Base-by-base conservation (phyloP, 257 asterid genomes). In the Perilla frutescens region DNA sequence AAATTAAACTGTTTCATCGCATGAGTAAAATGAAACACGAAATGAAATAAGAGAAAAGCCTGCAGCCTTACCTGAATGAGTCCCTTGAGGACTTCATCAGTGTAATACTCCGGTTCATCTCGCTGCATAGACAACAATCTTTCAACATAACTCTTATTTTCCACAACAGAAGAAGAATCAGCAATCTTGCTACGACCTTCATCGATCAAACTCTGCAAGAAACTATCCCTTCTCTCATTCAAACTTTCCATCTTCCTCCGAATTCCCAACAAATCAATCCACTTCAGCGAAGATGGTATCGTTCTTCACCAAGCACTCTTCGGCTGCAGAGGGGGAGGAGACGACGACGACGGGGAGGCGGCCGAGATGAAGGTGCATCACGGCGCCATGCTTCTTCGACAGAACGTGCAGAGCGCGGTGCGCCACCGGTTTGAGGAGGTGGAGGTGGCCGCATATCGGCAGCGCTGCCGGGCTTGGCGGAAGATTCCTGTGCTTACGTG, bases 361-460 rank as follows among this genome's bases (percentile, higher is more conserved):
- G 47, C 93, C 91, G 45, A 82, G 73, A 2, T 40, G 53, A 8
- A 89, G 89, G 66, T 39, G 76, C 60, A 89, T 67, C 26, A 89
- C 68, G 1, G 79, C 85, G 39, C 91, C 90, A 47, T 85, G 78
- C 26, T 82, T 82, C 56, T 60, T 34, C 13, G 85, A 80, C 5
- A 87, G 86, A 44, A 77, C 68, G 61, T 70, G 77, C 11, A 87
- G 83, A 26, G 84, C 58, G 8, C 66, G 73, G 79, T 84, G 88
- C 1, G 77, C 75, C 20, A 65, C 60, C 7, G 81, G 26, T 56
- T 79, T 82, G 74, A 85, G 75, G 58, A 81, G 88, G 76, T 89
- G 91, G 71, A 89, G 88, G 47, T 89, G 96, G 74, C 90, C 91
- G 2, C 66, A 14, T 26, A 89, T 65, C 8, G 91, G 96, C 13